Conservation (phyloP, 1,284 basidiomycete genomes). For the Pyrrhoderma lamaoense region DNA sequence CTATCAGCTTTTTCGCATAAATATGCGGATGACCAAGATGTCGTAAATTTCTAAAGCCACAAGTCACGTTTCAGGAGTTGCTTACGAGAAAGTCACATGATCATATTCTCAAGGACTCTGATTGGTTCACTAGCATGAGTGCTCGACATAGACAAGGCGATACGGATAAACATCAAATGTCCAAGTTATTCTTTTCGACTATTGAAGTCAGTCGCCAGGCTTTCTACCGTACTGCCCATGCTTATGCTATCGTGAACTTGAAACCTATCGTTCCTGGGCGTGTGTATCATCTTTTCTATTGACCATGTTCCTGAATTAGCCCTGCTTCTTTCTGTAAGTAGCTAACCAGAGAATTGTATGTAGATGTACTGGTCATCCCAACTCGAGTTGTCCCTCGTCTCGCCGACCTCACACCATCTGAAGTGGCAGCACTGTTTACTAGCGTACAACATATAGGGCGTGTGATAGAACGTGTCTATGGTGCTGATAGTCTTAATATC, state of each 20-base stretch:
- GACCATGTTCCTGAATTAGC: neutral
- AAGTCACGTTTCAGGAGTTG: too few species aligned
- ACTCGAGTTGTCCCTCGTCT: constrained; percentile 70
- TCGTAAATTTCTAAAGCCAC: too few species aligned
- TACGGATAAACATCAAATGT: constrained; percentile 28
- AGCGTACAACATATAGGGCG: constrained; percentile 67
- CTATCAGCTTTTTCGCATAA: too few species aligned
- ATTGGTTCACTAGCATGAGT: neutral
- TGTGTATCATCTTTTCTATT: constrained; percentile 36
- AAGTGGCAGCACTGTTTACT: constrained; percentile 72
- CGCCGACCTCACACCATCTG: constrained; percentile 60
- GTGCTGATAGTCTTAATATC: constrained; percentile 70
- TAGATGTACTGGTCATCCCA: constrained; percentile 87
- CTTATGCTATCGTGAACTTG: constrained; percentile 85
- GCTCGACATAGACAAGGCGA: too few species aligned
- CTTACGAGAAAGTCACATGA: too few species aligned
- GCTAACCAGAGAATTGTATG: constrained; percentile 7
- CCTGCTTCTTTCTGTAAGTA: constrained; percentile 1
- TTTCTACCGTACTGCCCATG: constrained; percentile 66
- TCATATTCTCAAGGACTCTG: too few species aligned
- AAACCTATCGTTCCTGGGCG: constrained; percentile 91
- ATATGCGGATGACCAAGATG: too few species aligned
- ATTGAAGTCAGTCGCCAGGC: constrained; percentile 80
- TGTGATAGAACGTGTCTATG: constrained; percentile 64
- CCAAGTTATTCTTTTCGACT: constrained; percentile 63